Percentiles rank a stretch among this genome's conserved stretches.
Conservation (phyloP, 306 rosid species). For the Trifolium repens region DNA sequence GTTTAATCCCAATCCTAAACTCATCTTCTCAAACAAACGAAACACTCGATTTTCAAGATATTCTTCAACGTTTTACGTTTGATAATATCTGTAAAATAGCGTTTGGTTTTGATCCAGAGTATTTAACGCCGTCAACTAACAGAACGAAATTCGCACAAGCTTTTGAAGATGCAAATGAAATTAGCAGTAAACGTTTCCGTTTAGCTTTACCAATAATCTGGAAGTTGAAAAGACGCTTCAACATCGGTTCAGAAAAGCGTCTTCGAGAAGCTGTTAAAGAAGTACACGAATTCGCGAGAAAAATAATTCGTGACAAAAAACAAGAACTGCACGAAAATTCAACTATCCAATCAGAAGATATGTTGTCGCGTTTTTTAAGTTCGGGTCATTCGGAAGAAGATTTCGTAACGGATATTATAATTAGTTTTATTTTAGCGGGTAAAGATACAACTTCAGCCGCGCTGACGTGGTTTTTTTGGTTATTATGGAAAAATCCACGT, state of each 20-base stretch:
- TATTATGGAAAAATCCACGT: slow-evolving; percentile 50
- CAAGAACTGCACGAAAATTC: slow-evolving; percentile 44
- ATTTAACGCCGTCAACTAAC: slow-evolving; percentile 52
- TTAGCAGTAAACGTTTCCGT: slow-evolving; percentile 49
- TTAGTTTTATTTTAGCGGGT: slow-evolving; percentile 74
- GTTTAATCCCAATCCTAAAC: slow-evolving; percentile 61
- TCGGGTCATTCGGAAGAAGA: slow-evolving; percentile 57
- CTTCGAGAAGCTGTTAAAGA: slow-evolving; percentile 38
- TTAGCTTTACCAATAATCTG: slow-evolving; percentile 44
- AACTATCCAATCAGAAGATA: slow-evolving; percentile 49
- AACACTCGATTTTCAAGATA: slow-evolving; percentile 69
- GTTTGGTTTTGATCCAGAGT: slow-evolving; percentile 69
- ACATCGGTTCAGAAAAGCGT: slow-evolving; percentile 63
- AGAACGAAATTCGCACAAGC: slow-evolving; percentile 58
- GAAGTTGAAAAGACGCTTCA: slow-evolving; percentile 52
- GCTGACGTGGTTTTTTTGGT: slow-evolving; percentile 79
- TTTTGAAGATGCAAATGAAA: slow-evolving; percentile 49
- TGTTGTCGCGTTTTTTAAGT: slow-evolving; percentile 65
- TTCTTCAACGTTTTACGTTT: slow-evolving; percentile 73
- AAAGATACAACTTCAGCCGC: slow-evolving; percentile 70
- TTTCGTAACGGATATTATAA: slow-evolving; percentile 64
- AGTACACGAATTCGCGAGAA: slow-evolving; percentile 56
- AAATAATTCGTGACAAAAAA: slow-evolving; percentile 57
- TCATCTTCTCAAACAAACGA: slow-evolving; percentile 11
- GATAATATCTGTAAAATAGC: slow-evolving; percentile 77